phyloP scores from a whole-genome alignment of 352 stramenopile species.

The Thalassiosira exigua region DNA sequence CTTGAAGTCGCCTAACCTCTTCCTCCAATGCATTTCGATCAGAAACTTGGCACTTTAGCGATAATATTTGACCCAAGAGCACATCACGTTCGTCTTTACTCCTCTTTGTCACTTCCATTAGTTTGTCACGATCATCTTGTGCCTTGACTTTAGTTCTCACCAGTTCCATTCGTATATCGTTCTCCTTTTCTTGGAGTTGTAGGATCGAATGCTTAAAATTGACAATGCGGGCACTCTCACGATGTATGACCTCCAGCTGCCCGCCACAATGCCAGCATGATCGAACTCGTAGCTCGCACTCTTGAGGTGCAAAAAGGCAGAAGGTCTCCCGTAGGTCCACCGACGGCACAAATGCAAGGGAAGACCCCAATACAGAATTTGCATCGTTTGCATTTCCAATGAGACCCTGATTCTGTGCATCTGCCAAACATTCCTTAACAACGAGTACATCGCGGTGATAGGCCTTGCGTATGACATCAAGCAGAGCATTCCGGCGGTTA shows the following conservation, averaged over 20 bases:
- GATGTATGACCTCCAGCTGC: conserved; percentile 55
- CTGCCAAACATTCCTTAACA: conserved; percentile 53
- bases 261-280: conserved; percentile 53
- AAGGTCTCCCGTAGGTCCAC: conserved; percentile 54
- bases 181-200: conserved; percentile 42
- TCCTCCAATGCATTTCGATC: conserved; percentile 38
- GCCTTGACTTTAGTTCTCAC: conserved; percentile 33
- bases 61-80: conserved; percentile 44
- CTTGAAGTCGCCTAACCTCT: conserved; percentile 21
- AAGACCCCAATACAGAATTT: background rate
- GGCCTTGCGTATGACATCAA: conserved; percentile 57
- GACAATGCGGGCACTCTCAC: conserved; percentile 47
- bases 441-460: conserved; percentile 61
- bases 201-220: conserved; percentile 49
- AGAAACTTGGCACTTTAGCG: conserved; percentile 38
- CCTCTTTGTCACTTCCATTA: conserved; percentile 23
- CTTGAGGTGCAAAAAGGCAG: conserved; percentile 52
- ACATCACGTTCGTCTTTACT: conserved; percentile 23
- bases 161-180: conserved; percentile 38
- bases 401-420: conserved; percentile 19
- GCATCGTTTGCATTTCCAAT: background rate
- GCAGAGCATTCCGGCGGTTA: conserved; percentile 39
- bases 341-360: conserved; percentile 50
- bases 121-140: conserved; percentile 18
- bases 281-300: conserved; percentile 51